A percentile compares a stretch with the other conserved stretches of the same genome.
These are phyloP conservation scores for Amauroascus niger DNA, from an alignment of 2,329 filamentous ascomycete genomes.

Conservation along the genomic window DNA sequence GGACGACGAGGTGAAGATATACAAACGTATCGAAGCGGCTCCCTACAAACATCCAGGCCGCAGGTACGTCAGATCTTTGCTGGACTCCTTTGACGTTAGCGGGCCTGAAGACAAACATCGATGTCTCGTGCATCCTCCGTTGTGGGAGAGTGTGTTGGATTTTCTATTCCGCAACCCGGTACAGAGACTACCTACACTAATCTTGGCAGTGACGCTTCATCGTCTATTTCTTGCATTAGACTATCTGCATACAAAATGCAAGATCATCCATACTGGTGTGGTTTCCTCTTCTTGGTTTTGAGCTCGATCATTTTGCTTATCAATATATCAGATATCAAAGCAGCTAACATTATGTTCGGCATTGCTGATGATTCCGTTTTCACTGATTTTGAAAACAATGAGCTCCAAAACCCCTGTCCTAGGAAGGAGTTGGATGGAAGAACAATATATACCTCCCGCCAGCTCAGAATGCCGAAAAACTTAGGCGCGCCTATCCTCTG, in stretches of 20 bases:
- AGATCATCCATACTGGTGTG: conserved; percentile 18
- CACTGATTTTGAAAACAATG: conserved; percentile 20
- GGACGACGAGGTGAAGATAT: conserved; percentile 37
- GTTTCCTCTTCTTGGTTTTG: no score
- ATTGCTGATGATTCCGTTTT: conserved; percentile 23
- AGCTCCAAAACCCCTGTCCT: conserved; percentile 19
- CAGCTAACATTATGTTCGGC: conserved; percentile 25
- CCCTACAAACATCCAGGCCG: conserved; percentile 25
- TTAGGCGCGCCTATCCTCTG: conserved; percentile 22
- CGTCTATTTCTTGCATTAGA: conserved; percentile 17
- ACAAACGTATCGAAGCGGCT: conserved; percentile 30
- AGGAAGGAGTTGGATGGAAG: conserved; percentile 20
- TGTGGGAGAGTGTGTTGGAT: conserved; percentile 16
- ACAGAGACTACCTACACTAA: conserved; percentile 12
- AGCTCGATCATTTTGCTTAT: no score
- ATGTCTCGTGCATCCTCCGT: conserved; percentile 22
- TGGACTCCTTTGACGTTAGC: conserved; percentile 24
- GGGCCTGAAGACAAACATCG: conserved; percentile 18
- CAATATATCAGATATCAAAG: no score
- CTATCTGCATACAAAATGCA: conserved; percentile 38
- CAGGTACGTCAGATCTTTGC: conserved; percentile 23
- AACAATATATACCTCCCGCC: conserved; percentile 22
- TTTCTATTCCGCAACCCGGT: conserved; percentile 15
- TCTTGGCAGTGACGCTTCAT: conserved; percentile 11
- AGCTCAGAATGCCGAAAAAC: conserved; percentile 20